These are phyloP conservation scores for Sporobolomyces phaffii DNA, from an alignment of 768 basidiomycete species.

Conservation along the genomic window DNA sequence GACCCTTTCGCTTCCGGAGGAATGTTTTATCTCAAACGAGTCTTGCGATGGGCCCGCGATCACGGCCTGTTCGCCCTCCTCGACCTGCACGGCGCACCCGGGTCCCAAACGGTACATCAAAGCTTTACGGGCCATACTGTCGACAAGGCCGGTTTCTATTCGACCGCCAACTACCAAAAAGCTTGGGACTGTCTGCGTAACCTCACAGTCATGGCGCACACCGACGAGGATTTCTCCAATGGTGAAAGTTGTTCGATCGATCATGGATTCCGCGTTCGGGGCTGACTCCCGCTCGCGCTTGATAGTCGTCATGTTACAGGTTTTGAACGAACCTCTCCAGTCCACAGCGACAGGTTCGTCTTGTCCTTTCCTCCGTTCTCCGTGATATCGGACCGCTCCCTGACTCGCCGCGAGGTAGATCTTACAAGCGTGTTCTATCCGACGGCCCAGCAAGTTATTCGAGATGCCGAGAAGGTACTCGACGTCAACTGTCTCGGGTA, in stretches of 20 bases:
- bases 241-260: background rate
- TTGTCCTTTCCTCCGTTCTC: background rate
- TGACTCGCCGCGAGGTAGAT: background rate
- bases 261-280: background rate
- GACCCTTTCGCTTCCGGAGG: slow-evolving; percentile 6
- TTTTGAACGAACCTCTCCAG: slow-evolving; percentile 23
- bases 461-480: slow-evolving; percentile 1
- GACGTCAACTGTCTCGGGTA: background rate
- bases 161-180: slow-evolving; percentile 1
- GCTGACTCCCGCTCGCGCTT: background rate
- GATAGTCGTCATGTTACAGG: slow-evolving; percentile 12
- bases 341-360: background rate
- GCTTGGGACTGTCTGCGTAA: slow-evolving; percentile 17
- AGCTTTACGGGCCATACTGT: slow-evolving; percentile 14
- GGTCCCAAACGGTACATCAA: background rate
- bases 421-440: slow-evolving; percentile 20
- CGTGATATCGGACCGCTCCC: background rate
- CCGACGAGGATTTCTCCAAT: background rate
- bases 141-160: slow-evolving; percentile 1
- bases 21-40: slow-evolving; percentile 15
- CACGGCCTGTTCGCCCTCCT: slow-evolving; percentile 16
- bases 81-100: slow-evolving; percentile 22
- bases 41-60: background rate
- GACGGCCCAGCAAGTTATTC: slow-evolving; percentile 4
- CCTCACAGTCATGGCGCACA: slow-evolving; percentile 2